phyloP scores from a whole-genome alignment of 1,139 yeast species.

The Candida labiduridarum region DNA sequence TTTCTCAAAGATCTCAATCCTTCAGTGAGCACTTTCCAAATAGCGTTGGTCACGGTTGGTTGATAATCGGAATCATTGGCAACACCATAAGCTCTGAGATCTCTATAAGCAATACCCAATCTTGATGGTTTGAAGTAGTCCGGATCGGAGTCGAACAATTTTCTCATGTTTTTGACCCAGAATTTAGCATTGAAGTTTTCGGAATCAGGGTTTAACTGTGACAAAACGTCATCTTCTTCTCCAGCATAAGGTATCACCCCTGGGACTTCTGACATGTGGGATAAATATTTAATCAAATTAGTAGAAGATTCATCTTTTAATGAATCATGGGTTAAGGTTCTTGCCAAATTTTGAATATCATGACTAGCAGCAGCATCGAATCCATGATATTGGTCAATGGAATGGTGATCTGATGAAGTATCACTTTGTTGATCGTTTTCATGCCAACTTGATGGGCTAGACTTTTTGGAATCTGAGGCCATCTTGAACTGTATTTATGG shows the following conservation, averaged over 20 bases:
- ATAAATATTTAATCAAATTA: conserved; percentile 30
- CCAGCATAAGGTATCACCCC: conserved; percentile 42
- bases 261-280: conserved; percentile 56
- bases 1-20: conserved; percentile 27
- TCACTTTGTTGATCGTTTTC: not conserved
- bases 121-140: conserved; percentile 64
- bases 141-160: conserved; percentile 54
- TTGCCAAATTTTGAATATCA: conserved; percentile 33
- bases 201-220: conserved; percentile 13
- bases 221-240: not conserved
- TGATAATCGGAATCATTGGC: conserved; percentile 82
- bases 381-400: conserved; percentile 32
- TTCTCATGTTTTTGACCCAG: conserved; percentile 74
- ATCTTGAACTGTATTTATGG: no score
- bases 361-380: conserved; percentile 28
- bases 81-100: conserved; percentile 71
- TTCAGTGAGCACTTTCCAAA: conserved; percentile 25
- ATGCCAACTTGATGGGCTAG: not conserved
- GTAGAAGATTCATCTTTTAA: conserved; percentile 30
- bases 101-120: conserved; percentile 67
- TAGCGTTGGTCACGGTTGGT: conserved; percentile 62
- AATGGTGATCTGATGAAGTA: conserved; percentile 20
- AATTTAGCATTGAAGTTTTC: conserved; percentile 26
- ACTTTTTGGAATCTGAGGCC: not conserved
- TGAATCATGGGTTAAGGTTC: conserved; percentile 28